Conservation (phyloP, 805 yeast genomes). For the Ogataea philodendri region DNA sequence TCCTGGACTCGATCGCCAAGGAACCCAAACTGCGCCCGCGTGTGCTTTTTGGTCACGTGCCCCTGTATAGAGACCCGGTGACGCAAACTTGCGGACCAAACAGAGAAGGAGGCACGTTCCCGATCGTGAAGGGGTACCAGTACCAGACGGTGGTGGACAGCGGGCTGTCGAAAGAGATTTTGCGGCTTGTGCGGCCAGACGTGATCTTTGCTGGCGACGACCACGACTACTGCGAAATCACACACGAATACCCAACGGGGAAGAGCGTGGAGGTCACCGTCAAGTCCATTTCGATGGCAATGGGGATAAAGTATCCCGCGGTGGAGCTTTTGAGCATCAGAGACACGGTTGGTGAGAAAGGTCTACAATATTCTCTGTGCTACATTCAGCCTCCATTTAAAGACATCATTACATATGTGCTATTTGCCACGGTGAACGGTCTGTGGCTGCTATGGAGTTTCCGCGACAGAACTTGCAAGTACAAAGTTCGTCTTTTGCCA, state of each 20-base stretch:
- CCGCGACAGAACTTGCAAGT: conserved; percentile 4
- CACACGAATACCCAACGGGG: conserved; percentile 14
- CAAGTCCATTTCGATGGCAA: conserved; percentile 88
- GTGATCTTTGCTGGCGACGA: conserved; percentile 90
- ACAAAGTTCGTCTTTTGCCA: neutral
- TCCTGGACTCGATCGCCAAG: conserved; percentile 42
- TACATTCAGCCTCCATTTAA: conserved; percentile 45
- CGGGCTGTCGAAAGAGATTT: conserved; percentile 54
- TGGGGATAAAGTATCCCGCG: conserved; percentile 86
- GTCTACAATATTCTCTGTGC: conserved; percentile 42
- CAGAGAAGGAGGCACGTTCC: conserved; percentile 72
- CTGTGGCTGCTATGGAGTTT: conserved; percentile 15
- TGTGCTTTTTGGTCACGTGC: conserved; percentile 82
- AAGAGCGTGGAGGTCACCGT: conserved; percentile 66
- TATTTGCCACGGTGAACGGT: conserved; percentile 33
- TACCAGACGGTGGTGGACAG: conserved; percentile 85
- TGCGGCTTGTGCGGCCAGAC: conserved; percentile 60
- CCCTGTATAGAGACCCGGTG: conserved; percentile 68
- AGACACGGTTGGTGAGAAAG: conserved; percentile 27
- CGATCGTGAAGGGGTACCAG: conserved; percentile 72
- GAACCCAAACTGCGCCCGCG: conserved; percentile 47
- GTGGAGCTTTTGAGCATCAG: conserved; percentile 72
- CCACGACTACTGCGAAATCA: conserved; percentile 76
- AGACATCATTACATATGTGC: conserved; percentile 39
- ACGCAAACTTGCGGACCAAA: conserved; percentile 68